Evolutionary conservation across 768 basidiomycete genomes (phyloP), one percentile per base, ranked within the genome.

Genomic region (Saitozyma podzolica): DNA sequence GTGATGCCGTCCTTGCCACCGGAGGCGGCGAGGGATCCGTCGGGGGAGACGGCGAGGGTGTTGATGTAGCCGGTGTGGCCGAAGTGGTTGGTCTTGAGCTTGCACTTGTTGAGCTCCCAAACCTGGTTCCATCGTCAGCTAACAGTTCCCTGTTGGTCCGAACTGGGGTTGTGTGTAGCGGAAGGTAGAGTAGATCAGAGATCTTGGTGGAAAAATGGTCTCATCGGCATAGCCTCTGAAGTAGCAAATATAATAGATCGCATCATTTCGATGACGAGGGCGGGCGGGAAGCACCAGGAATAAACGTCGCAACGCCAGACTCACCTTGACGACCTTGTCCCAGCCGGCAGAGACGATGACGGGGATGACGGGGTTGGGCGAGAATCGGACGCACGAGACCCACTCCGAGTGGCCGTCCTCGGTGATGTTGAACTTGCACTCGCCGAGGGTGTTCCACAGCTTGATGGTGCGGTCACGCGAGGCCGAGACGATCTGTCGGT

Each of bases 321-420:
- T 82, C 70, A 95, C 96, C 88, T 99, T 99, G 80, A 99, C 96
- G 66, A 97, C 92, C 85, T 97, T 98, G 85, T 99, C 96, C 96
- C 96, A 99, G 75, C 96, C 96, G 76, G 89, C 90, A 64, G 96
- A 98, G 62, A 99, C 96, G 77, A 98, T 98, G 78, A 98, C 95
- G 61, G 96, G 93, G 85, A 94, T 97, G 83, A 87, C 75, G 70
- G 94, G 88, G 80, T 98, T 98, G 58, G 96, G 96, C 83, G 92
- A 95, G 85, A 99, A 99, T 80, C 95, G 90, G 49, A 99, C 96
- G 81, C 95, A 98, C 48, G 95, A 98, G 61, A 99, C 95, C 95
- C 96, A 99, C 84, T 97, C 96, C 64, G 87, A 84, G 85, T 99
- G 96, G 64, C 95, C 93, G 73, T 98, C 96, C 71, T 99, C 95